Percentiles rank a stretch among this genome's conserved stretches.
These are phyloP conservation scores for Carex scoparia DNA, from an alignment of 176 grass and related monocot genomes.

Conservation along the genomic window DNA sequence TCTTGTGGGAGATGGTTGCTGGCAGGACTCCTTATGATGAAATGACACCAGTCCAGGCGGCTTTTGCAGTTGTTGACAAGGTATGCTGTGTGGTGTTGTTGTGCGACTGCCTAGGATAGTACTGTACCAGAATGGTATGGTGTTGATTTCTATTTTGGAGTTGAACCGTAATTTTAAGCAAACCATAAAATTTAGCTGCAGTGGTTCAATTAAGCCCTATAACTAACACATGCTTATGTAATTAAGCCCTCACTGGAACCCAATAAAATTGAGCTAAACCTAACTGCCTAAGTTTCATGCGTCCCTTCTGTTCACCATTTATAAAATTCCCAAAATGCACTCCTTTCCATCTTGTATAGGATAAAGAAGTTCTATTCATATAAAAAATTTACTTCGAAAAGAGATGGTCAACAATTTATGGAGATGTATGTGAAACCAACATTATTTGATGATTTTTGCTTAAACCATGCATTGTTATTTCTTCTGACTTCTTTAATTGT, in stretches of 20 bases:
- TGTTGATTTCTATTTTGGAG: not conserved
- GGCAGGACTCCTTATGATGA: constrained; percentile 73
- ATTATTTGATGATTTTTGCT: not conserved
- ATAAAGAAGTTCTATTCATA: not conserved
- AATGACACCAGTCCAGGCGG: constrained; percentile 83
- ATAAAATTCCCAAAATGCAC: not conserved
- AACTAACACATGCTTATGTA: not conserved
- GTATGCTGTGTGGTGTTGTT: constrained; percentile 18
- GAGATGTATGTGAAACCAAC: no score
- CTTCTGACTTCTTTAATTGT: not conserved
- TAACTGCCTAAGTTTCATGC: not conserved
- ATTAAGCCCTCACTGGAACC: not conserved
- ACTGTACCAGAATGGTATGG: not conserved
- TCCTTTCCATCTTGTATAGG: not conserved
- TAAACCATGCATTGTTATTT: not conserved
- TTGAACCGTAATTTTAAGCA: constrained; percentile 1
- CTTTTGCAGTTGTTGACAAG: constrained; percentile 97
- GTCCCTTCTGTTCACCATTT: not conserved
- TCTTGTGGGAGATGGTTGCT: constrained; percentile 82
- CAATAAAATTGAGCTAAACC: not conserved
- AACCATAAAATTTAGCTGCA: not conserved
- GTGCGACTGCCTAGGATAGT: not conserved
- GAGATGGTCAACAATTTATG: no score
- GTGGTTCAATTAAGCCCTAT: not conserved
- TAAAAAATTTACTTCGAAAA: not conserved